A percentile compares a stretch with the other conserved stretches of the same genome.
Conservation (phyloP, 2,329 filamentous ascomycete genomes). For the Exophiala aquamarina region DNA sequence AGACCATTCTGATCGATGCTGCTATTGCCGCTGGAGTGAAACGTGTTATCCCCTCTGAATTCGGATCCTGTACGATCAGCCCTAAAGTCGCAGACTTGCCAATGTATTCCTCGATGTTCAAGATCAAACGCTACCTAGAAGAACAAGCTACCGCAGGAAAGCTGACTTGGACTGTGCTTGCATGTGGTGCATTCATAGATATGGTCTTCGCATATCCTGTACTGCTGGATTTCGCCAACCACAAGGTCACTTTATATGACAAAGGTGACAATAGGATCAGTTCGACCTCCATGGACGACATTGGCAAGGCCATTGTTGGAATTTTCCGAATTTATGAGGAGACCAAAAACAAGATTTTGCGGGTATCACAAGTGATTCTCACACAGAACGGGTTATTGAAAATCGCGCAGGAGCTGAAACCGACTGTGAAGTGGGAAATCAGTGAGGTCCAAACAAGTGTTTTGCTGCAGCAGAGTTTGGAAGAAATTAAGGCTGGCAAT, state of each 20-base stretch:
- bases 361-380: too few relatives aligned
- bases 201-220: constrained; percentile 39
- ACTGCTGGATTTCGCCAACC: background rate
- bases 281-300: too few relatives aligned
- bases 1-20: constrained; percentile 41
- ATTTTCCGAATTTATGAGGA: too few relatives aligned
- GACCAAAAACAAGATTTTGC: too few relatives aligned
- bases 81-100: constrained; percentile 11
- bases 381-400: constrained; percentile 26
- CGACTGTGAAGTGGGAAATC: constrained; percentile 8
- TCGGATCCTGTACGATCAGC: constrained; percentile 31
- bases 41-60: constrained; percentile 35
- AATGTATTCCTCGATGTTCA: constrained; percentile 31
- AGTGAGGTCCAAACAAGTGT: constrained; percentile 1
- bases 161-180: constrained; percentile 32
- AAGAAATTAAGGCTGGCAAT: constrained; percentile 28
- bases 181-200: constrained; percentile 35
- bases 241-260: too few relatives aligned
- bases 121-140: constrained; percentile 30
- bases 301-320: too few relatives aligned
- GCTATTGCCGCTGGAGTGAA: constrained; percentile 29
- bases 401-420: constrained; percentile 33
- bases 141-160: constrained; percentile 16
- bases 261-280: too few relatives aligned
- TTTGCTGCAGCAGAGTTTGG: constrained; percentile 4